A percentile compares a stretch with the other conserved stretches of the same genome.
These are phyloP conservation scores for Cryphonectria naterciae DNA, from an alignment of 2,329 filamentous ascomycete species.

Conservation along the genomic window DNA sequence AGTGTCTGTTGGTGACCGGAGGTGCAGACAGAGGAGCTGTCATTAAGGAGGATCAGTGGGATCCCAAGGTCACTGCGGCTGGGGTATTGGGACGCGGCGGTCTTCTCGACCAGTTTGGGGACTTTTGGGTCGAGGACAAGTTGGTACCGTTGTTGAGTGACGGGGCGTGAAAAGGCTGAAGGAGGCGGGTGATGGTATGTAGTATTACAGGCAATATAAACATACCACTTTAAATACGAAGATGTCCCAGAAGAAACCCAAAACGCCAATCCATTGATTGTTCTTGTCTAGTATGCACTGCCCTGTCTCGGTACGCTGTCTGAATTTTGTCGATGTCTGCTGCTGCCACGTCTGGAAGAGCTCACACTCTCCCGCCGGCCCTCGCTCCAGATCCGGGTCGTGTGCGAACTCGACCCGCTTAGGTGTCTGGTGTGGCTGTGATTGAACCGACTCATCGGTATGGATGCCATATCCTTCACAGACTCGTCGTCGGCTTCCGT, in stretches of 20 bases:
- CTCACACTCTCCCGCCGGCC: slow-evolving; percentile 1
- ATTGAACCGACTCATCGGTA: slow-evolving; percentile 11
- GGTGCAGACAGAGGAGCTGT: slow-evolving; percentile 36
- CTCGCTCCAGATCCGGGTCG: slow-evolving; percentile 11
- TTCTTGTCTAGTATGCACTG: background rate
- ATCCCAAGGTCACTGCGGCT: slow-evolving; percentile 36
- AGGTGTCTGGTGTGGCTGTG: background rate
- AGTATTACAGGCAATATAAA: background rate
- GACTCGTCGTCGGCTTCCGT: slow-evolving; percentile 1
- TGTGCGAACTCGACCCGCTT: slow-evolving; percentile 3
- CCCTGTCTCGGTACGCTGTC: background rate
- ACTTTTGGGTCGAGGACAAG: slow-evolving; percentile 18
- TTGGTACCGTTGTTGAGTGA: slow-evolving; percentile 5
- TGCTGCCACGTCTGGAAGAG: background rate
- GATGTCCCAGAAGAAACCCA: no score
- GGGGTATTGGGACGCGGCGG: slow-evolving; percentile 33
- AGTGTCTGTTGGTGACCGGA: slow-evolving; percentile 35
- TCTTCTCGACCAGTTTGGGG: slow-evolving; percentile 10
- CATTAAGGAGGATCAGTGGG: slow-evolving; percentile 37
- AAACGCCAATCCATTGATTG: background rate
- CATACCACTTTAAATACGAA: background rate
- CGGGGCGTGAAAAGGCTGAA: background rate
- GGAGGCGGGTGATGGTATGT: background rate
- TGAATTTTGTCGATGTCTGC: background rate
- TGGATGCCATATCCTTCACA: background rate